These are phyloP conservation scores for Crucibulum laeve DNA, from an alignment of 768 basidiomycete species.

Conservation along the genomic window DNA sequence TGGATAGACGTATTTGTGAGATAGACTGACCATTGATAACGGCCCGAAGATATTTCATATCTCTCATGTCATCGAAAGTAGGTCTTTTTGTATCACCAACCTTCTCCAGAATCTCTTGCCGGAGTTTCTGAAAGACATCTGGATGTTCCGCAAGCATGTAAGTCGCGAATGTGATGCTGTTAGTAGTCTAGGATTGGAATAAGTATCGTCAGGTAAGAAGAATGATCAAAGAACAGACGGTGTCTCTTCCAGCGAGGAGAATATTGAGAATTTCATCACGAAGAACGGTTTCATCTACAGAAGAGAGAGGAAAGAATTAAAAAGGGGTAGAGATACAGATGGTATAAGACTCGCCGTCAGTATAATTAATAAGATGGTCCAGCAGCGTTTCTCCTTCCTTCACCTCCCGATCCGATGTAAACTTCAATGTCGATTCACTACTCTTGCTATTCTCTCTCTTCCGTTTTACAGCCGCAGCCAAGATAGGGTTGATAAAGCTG, in stretches of 20 bases:
- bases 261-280: conserved; percentile 47
- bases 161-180: conserved; percentile 45
- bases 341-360: conserved; percentile 39
- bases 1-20: background rate
- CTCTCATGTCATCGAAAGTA: conserved; percentile 50
- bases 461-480: conserved; percentile 40
- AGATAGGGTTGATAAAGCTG: conserved; percentile 48
- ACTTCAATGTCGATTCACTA: conserved; percentile 7
- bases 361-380: conserved; percentile 50
- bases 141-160: conserved; percentile 56
- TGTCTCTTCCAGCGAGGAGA: conserved; percentile 51
- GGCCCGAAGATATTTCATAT: conserved; percentile 56
- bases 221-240: conserved; percentile 19
- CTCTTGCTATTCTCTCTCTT: conserved; percentile 17
- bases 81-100: conserved; percentile 42
- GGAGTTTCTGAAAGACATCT: conserved; percentile 36
- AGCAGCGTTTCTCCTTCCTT: conserved; percentile 43
- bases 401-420: conserved; percentile 23
- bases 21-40: conserved; percentile 43
- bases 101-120: conserved; percentile 42
- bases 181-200: conserved; percentile 32
- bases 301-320: background rate
- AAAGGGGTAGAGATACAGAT: background rate
- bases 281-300: conserved; percentile 33
- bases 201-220: conserved; percentile 24